phyloP scores from a whole-genome alignment of 2,329 filamentous ascomycete species.

The Exophiala xenobiotica region DNA sequence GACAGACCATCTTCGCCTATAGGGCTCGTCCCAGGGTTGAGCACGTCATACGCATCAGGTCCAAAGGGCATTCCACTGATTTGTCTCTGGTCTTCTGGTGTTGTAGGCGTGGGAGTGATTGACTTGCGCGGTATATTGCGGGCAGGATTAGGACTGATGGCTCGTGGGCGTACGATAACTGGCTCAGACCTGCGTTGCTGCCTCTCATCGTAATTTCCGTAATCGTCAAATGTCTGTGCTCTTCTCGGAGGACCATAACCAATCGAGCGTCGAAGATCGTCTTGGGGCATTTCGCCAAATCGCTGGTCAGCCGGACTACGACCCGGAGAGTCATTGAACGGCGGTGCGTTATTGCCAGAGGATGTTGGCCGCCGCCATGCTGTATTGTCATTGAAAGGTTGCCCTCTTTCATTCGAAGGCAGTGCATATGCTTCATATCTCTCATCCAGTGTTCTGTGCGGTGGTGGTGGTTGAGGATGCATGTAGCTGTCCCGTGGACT shows the following conservation, averaged over 20 bases:
- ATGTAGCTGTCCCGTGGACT: constrained; percentile 1
- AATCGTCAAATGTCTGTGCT: constrained; percentile 23
- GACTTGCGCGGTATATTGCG: constrained; percentile 53
- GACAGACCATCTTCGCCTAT: constrained; percentile 39
- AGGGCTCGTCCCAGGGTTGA: constrained; percentile 51
- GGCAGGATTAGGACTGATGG: constrained; percentile 44
- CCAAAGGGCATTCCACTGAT: constrained; percentile 55
- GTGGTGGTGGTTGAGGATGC: not conserved
- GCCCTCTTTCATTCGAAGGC: constrained; percentile 5
- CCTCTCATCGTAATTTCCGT: constrained; percentile 19
- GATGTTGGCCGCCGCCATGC: constrained; percentile 5
- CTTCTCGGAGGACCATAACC: constrained; percentile 16
- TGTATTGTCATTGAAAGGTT: constrained; percentile 8
- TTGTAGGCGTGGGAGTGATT: constrained; percentile 56
- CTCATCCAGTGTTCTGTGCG: not conserved
- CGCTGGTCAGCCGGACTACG: not conserved
- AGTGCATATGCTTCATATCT: constrained; percentile 1
- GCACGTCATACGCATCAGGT: constrained; percentile 60
- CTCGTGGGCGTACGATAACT: constrained; percentile 41
- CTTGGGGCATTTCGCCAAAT: constrained; percentile 7
- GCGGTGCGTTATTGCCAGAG: constrained; percentile 2
- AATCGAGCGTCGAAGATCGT: constrained; percentile 14
- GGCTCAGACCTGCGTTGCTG: constrained; percentile 32
- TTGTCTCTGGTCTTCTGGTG: constrained; percentile 37
- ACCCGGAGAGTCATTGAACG: not conserved